phyloP scores from a whole-genome alignment of 176 grass and related monocot species.

The Carex cristatella region DNA sequence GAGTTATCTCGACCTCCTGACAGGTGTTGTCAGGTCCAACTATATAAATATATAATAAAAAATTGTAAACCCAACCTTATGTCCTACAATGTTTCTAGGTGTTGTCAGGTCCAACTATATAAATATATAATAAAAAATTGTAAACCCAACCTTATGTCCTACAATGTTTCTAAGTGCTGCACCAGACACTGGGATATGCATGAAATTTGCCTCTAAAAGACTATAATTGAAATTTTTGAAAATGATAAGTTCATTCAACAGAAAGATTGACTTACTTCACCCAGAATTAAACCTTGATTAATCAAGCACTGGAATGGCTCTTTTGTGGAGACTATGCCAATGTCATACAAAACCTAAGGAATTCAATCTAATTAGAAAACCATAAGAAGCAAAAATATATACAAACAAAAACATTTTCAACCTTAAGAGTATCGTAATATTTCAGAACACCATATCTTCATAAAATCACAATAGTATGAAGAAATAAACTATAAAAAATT shows the following conservation, averaged over 20 bases:
- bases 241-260: slow-evolving; percentile 1
- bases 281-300: slow-evolving; percentile 98
- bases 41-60: not conserved
- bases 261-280: slow-evolving; percentile 63
- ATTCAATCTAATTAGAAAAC: slow-evolving; percentile 31
- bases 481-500: not conserved
- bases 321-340: slow-evolving; percentile 90
- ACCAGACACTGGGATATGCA: not conserved
- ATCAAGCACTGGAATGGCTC: slow-evolving; percentile 96
- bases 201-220: slow-evolving; percentile 13
- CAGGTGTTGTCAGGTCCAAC: not conserved
- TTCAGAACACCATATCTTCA: not conserved
- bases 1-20: not conserved
- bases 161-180: not conserved
- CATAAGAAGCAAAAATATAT: not conserved
- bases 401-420: not conserved
- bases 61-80: not conserved
- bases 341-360: slow-evolving; percentile 86
- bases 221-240: not conserved
- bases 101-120: not conserved
- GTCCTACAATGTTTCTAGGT: no score
- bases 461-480: not conserved
- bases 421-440: not conserved
- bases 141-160: not conserved
- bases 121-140: not conserved